A percentile compares a stretch with the other conserved stretches of the same genome.
These are phyloP conservation scores for Metschnikowia aberdeeniae DNA, from an alignment of 805 yeast species.

Conservation along the genomic window DNA sequence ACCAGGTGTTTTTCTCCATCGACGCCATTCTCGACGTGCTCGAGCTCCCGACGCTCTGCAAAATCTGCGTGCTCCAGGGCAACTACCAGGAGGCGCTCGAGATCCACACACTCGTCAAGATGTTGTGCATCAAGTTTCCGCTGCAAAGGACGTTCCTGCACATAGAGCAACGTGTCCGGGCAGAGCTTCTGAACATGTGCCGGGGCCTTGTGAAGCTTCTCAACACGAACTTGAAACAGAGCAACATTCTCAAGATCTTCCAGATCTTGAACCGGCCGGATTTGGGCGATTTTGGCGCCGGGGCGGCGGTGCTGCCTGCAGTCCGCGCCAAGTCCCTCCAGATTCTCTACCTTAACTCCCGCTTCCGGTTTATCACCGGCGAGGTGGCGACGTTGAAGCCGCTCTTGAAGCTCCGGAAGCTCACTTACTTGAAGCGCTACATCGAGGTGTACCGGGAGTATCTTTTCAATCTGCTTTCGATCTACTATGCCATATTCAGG, in stretches of 20 bases:
- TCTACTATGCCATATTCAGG: slow-evolving; percentile 59
- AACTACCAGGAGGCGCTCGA: slow-evolving; percentile 89
- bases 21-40: slow-evolving; percentile 72
- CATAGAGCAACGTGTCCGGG: slow-evolving; percentile 48
- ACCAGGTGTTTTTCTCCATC: slow-evolving; percentile 52
- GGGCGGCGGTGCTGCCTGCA: not conserved
- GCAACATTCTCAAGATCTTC: slow-evolving; percentile 73
- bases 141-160: slow-evolving; percentile 48
- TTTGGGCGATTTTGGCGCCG: slow-evolving; percentile 24
- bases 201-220: slow-evolving; percentile 64
- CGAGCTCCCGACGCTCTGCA: slow-evolving; percentile 78
- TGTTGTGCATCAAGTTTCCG: slow-evolving; percentile 69
- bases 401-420: slow-evolving; percentile 47
- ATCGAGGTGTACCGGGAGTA: slow-evolving; percentile 84
- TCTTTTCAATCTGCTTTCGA: slow-evolving; percentile 67
- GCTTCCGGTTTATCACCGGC: slow-evolving; percentile 60
- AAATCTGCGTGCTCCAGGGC: slow-evolving; percentile 81
- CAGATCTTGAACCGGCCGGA: slow-evolving; percentile 70
- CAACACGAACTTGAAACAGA: slow-evolving; percentile 72
- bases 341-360: slow-evolving; percentile 59
- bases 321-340: slow-evolving; percentile 29
- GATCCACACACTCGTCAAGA: slow-evolving; percentile 66
- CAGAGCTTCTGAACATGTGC: slow-evolving; percentile 62
- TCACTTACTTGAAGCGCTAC: slow-evolving; percentile 68
- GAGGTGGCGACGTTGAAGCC: slow-evolving; percentile 60